Percentiles rank a stretch among this genome's conserved stretches.
phyloP scores from a whole-genome alignment of 2,329 filamentous ascomycete species.

The Fusarium pseudocircinatum region DNA sequence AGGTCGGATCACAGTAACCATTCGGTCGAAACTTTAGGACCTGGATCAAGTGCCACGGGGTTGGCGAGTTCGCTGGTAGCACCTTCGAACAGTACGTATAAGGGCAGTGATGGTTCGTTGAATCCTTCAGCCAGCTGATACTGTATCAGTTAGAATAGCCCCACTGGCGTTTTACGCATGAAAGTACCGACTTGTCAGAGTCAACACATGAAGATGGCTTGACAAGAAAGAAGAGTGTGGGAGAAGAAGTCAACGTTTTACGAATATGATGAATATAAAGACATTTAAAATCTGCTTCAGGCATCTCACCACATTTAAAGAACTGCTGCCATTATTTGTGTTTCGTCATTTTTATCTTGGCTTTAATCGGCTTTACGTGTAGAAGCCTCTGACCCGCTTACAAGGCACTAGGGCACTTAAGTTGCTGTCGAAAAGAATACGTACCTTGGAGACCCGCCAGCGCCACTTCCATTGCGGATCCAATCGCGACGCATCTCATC shows the following conservation, averaged over 20 bases:
- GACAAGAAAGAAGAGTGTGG: background rate
- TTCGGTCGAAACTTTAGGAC: constrained; percentile 15
- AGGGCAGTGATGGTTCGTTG: constrained; percentile 29
- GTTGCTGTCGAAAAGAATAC: background rate
- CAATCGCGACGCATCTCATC: background rate
- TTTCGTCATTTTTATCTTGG: background rate
- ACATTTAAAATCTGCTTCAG: background rate
- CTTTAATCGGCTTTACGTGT: background rate
- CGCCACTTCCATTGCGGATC: constrained; percentile 15
- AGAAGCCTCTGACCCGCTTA: constrained; percentile 7
- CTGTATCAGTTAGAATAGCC: constrained; percentile 4
- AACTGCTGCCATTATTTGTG: background rate
- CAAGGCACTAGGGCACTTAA: background rate
- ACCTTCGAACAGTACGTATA: constrained; percentile 21
- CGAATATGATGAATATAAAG: constrained; percentile 20
- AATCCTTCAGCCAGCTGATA: constrained; percentile 36
- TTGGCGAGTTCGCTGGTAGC: constrained; percentile 12
- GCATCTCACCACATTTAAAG: background rate
- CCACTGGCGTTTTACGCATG: constrained; percentile 2
- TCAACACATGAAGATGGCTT: background rate
- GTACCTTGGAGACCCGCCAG: constrained; percentile 9
- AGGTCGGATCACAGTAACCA: constrained; percentile 24
- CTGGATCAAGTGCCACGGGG: background rate
- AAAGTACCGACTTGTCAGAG: background rate
- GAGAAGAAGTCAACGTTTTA: background rate